Evolutionary conservation across 768 basidiomycete genomes (phyloP).

Genomic region (Mycena metata): DNA sequence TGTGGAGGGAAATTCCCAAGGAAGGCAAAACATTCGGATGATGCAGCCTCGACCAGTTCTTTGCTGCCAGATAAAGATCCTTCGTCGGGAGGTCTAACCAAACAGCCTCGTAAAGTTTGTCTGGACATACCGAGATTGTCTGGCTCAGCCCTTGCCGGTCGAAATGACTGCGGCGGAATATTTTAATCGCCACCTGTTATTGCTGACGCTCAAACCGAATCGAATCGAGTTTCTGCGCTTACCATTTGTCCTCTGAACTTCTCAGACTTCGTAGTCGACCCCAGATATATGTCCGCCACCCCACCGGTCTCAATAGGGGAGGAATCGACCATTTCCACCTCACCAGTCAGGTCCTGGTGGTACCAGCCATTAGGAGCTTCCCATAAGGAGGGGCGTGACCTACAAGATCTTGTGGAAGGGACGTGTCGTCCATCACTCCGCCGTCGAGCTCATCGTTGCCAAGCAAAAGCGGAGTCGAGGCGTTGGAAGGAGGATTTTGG

Average conservation of each 20-base stretch:
- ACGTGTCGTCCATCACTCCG: too few species aligned
- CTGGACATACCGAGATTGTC: background rate
- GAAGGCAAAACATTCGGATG: constrained; percentile 17
- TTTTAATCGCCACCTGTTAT: constrained; percentile 15
- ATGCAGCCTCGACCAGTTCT: background rate
- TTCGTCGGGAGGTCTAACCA: too few species aligned
- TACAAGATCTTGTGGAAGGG: too few species aligned
- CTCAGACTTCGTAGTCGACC: background rate
- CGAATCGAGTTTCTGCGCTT: background rate
- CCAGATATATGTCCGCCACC: constrained; percentile 4
- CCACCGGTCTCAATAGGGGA: background rate
- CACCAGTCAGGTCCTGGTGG: constrained; percentile 8
- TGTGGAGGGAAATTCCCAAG: constrained; percentile 5
- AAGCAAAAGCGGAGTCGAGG: too few species aligned
- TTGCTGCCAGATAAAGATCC: background rate
- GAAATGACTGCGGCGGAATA: constrained; percentile 16
- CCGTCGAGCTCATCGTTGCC: too few species aligned
- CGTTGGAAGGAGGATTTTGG: too few species aligned
- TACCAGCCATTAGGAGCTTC: too few species aligned
- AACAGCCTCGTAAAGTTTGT: background rate
- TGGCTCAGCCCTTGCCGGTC: background rate
- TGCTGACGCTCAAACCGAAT: background rate
- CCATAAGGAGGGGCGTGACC: too few species aligned
- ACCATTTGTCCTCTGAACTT: background rate
- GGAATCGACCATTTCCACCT: background rate